Percentiles rank a stretch among this genome's conserved stretches.
phyloP scores from a whole-genome alignment of 2,329 filamentous ascomycete genomes.

The Atkinsonella texensis region DNA sequence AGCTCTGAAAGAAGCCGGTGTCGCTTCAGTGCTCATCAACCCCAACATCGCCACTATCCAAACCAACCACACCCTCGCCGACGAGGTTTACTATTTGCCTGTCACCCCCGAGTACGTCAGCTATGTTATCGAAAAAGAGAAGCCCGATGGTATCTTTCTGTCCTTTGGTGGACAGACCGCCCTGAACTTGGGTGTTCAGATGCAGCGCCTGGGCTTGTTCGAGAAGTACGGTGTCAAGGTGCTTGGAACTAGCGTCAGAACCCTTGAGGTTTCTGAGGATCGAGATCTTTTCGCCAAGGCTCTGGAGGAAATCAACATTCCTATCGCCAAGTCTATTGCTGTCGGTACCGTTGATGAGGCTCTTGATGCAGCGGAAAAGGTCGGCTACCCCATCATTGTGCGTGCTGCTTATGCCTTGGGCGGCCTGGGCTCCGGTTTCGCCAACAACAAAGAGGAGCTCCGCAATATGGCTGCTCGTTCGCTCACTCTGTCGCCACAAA shows the following conservation, averaged over 20 bases:
- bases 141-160: conserved; percentile 92
- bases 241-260: conserved; percentile 87
- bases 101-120: conserved; percentile 96
- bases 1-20: conserved; percentile 89
- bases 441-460: conserved; percentile 85
- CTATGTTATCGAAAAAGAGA: conserved; percentile 93
- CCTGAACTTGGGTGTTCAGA: conserved; percentile 90
- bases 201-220: conserved; percentile 92
- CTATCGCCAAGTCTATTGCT: conserved; percentile 91
- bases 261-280: conserved; percentile 88
- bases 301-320: conserved; percentile 92
- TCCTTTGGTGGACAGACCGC: conserved; percentile 97
- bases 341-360: conserved; percentile 88
- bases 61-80: conserved; percentile 88
- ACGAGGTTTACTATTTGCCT: conserved; percentile 96
- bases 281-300: conserved; percentile 93
- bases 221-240: conserved; percentile 94
- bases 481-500: conserved; percentile 86
- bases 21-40: conserved; percentile 87
- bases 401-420: conserved; percentile 93
- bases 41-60: conserved; percentile 98
- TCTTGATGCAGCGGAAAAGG: conserved; percentile 68
- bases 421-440: conserved; percentile 92
- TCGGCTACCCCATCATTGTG: conserved; percentile 97
- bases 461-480: conserved; percentile 88